phyloP scores from a whole-genome alignment of 164 flowering plant genomes.

The Tetracentron sinense region DNA sequence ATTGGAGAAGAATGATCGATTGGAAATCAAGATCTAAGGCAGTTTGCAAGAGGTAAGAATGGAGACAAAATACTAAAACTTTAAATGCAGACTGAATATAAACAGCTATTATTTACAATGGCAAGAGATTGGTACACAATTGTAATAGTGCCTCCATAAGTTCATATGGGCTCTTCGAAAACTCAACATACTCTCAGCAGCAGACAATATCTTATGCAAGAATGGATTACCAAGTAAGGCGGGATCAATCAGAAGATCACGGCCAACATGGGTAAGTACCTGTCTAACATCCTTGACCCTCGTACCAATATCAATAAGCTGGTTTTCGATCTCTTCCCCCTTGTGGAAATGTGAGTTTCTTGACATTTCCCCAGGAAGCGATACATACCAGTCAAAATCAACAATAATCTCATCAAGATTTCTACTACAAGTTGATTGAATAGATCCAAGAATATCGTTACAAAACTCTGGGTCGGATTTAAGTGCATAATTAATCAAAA shows the following conservation, averaged over 20 bases:
- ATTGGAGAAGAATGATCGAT: too few relatives aligned
- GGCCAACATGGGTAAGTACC: slow-evolving; percentile 66
- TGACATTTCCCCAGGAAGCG: slow-evolving; percentile 85
- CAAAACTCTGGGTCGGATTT: slow-evolving; percentile 92
- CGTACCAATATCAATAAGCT: too few relatives aligned
- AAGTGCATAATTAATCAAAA: slow-evolving; percentile 68
- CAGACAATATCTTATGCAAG: slow-evolving; percentile 63
- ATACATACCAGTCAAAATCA: too few relatives aligned
- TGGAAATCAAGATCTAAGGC: too few relatives aligned
- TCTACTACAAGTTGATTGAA: slow-evolving; percentile 55
- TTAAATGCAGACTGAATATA: slow-evolving; percentile 84
- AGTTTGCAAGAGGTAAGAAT: too few relatives aligned
- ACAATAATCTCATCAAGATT: slow-evolving; percentile 73
- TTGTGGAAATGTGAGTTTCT: too few relatives aligned
- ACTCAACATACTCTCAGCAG: slow-evolving; percentile 85
- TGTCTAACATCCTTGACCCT: slow-evolving; percentile 84
- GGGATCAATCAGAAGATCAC: slow-evolving; percentile 79
- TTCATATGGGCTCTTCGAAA: slow-evolving; percentile 57
- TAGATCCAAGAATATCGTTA: slow-evolving; percentile 62
- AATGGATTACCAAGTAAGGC: too few relatives aligned
- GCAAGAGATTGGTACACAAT: slow-evolving; percentile 78
- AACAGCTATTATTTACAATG: slow-evolving; percentile 63
- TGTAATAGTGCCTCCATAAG: too few relatives aligned
- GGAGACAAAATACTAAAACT: too few relatives aligned
- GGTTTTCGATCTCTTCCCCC: slow-evolving; percentile 93